Evolutionary conservation across 768 basidiomycete genomes (phyloP), one percentile per base, ranked within the genome.

Genomic region (Mycena amicta): DNA sequence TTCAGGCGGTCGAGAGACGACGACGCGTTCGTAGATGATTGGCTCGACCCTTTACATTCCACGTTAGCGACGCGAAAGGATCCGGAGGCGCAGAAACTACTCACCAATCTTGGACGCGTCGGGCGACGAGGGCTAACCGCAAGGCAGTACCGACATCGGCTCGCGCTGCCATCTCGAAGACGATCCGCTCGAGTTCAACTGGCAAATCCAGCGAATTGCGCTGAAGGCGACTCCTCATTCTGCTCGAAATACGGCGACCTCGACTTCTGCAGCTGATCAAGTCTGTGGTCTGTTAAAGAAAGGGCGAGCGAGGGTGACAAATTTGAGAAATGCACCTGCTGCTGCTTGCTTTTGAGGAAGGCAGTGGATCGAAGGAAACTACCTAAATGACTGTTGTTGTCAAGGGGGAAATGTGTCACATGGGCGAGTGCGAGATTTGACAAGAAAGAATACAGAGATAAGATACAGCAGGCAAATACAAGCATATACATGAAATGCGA

Each of bases 31-130:
- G 29, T 63, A 63, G 25, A 63, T 56, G 41, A 63, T 63, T 0
- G 62, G 62, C 47, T 63, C 62, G 6, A 63, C 41, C 61, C 61
- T 59, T 18, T n/a, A n/a, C n/a, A n/a, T n/a, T n/a, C n/a, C n/a
- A n/a, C n/a, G n/a, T n/a, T n/a, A n/a, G n/a, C n/a, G n/a, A n/a
- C n/a, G n/a, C 13, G 27, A 12, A 39, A 6, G 5, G 6, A 25
- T 16, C n/a, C 28, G 31, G 13, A 5, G 23, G 28, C 12, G 6
- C 20, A 20, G n/a, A n/a, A n/a, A 13, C 11, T 31, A 53, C 60
- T 25, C 16, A 62, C 61, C 61, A 62, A 5, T 30, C 26, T 23
- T 54, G 53, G 2, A 63, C 62, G 23, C 62, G 57, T 6, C 50
- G 53, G 8, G 62, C 62, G n/a, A 59, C 62, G 3, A 49, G 15